phyloP scores from a whole-genome alignment of 225 moss, liverwort and hornwort species.

The Climacium dendroides region DNA sequence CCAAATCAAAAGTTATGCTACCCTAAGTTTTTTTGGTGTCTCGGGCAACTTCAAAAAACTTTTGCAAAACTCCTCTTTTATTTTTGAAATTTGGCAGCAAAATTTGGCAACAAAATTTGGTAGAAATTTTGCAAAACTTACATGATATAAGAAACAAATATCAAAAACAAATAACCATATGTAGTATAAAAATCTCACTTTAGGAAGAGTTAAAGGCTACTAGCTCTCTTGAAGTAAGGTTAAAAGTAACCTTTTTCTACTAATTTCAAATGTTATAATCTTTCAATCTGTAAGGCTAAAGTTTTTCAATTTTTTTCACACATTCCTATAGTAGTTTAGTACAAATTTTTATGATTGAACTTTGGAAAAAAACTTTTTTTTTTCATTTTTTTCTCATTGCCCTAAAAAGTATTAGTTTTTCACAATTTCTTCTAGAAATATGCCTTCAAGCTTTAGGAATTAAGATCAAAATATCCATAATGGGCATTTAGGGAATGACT shows the following conservation, averaged over 20 bases:
- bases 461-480: not conserved
- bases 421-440: fast-evolving
- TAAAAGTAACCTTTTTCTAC: fast-evolving
- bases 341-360: not conserved
- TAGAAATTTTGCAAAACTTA: fast-evolving
- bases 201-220: not conserved
- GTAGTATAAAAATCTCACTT: not conserved
- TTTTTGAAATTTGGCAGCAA: too few relatives aligned
- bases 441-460: not conserved
- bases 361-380: too few relatives aligned
- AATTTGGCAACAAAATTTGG: fast-evolving
- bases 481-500: too few relatives aligned
- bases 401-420: too few relatives aligned
- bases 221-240: fast-evolving
- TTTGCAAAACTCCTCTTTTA: too few relatives aligned
- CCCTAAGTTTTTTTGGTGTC: fast-evolving
- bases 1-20: not conserved
- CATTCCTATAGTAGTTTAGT: not conserved
- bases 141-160: too few relatives aligned
- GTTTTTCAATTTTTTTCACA: not conserved
- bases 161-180: fast-evolving
- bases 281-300: fast-evolving
- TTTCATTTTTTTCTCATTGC: too few relatives aligned
- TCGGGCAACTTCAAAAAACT: fast-evolving
- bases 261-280: not conserved